A percentile compares a stretch with the other conserved stretches of the same genome.
These are phyloP conservation scores for Calonectria pseudoreteaudii DNA, from an alignment of 2,329 filamentous ascomycete species.

Conservation along the genomic window DNA sequence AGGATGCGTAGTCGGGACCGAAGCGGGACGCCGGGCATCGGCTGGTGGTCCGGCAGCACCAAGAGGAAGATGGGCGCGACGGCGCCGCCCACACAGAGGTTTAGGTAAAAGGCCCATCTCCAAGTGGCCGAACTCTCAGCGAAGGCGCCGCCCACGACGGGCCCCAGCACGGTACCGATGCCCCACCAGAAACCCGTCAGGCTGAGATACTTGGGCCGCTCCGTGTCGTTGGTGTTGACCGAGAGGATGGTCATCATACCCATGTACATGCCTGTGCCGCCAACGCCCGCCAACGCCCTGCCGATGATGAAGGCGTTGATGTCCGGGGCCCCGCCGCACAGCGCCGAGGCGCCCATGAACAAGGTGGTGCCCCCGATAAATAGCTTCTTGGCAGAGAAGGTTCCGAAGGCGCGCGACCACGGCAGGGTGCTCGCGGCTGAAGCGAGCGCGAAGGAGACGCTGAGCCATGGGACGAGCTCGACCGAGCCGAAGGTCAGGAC, in stretches of 20 bases:
- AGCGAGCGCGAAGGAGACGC: constrained; percentile 38
- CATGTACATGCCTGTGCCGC: constrained; percentile 50
- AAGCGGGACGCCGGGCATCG: constrained; percentile 21
- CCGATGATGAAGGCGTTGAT: constrained; percentile 59
- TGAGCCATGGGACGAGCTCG: constrained; percentile 33
- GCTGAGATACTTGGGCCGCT: constrained; percentile 35
- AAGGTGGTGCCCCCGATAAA: constrained; percentile 36
- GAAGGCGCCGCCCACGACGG: constrained; percentile 57
- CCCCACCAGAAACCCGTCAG: constrained; percentile 49
- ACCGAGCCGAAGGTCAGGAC: constrained; percentile 24
- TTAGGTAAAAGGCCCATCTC: constrained; percentile 55
- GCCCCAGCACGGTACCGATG: constrained; percentile 55
- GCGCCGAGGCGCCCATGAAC: constrained; percentile 44
- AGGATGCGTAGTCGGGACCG: constrained; percentile 45
- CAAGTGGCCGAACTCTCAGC: constrained; percentile 51
- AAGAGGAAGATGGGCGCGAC: constrained; percentile 45
- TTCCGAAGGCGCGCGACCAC: constrained; percentile 29
- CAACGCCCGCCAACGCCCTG: constrained; percentile 54
- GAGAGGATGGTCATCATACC: constrained; percentile 30
- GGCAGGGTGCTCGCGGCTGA: constrained; percentile 28
- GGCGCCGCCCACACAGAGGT: constrained; percentile 59
- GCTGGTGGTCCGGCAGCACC: constrained; percentile 39
- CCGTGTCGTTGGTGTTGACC: constrained; percentile 22
- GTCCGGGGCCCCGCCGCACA: constrained; percentile 54
- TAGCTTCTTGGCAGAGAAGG: constrained; percentile 40